A percentile compares a stretch with the other conserved stretches of the same genome.
Conservation (phyloP, 768 basidiomycete species). For the Lanmaoa pseudosensibilis region DNA sequence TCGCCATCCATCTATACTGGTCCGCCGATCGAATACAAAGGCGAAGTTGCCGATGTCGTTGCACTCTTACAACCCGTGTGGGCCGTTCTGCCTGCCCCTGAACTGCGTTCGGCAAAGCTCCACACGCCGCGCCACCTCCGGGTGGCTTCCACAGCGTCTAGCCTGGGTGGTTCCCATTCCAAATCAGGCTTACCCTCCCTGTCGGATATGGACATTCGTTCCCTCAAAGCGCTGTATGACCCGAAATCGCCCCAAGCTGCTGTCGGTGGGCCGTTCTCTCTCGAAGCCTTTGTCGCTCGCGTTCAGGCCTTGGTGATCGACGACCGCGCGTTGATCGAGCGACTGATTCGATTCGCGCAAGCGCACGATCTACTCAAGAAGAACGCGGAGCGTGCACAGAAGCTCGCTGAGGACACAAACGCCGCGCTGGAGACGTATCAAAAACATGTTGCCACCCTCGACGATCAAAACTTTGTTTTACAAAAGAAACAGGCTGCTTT, state of each 20-base stretch:
- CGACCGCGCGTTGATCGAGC: constrained; percentile 80
- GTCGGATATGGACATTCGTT: constrained; percentile 82
- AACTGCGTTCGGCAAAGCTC: constrained; percentile 72
- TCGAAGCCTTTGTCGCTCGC: constrained; percentile 75
- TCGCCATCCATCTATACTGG: constrained; percentile 23
- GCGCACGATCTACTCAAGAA: constrained; percentile 90
- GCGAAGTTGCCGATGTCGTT: constrained; percentile 56
- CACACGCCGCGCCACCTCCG: constrained; percentile 48
- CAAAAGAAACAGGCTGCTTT: constrained; percentile 53
- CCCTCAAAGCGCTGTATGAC: constrained; percentile 81
- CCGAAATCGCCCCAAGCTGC: constrained; percentile 32
- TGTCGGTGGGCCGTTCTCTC: constrained; percentile 47
- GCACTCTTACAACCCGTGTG: constrained; percentile 72
- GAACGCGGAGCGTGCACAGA: constrained; percentile 89
- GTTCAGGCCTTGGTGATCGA: constrained; percentile 82
- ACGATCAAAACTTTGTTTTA: constrained; percentile 65
- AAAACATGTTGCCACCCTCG: constrained; percentile 78
- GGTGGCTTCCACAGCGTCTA: constrained; percentile 43
- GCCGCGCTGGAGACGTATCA: constrained; percentile 85
- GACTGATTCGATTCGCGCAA: constrained; percentile 80
- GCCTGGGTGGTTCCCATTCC: constrained; percentile 30
- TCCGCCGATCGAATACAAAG: constrained; percentile 33
- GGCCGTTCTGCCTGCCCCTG: constrained; percentile 80
- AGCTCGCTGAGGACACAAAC: constrained; percentile 81
- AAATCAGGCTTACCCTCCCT: constrained; percentile 49